Evolutionary conservation across 1,284 basidiomycete genomes (phyloP), one percentile per base, ranked within the genome.

Genomic region (Kwoniella shivajii): DNA sequence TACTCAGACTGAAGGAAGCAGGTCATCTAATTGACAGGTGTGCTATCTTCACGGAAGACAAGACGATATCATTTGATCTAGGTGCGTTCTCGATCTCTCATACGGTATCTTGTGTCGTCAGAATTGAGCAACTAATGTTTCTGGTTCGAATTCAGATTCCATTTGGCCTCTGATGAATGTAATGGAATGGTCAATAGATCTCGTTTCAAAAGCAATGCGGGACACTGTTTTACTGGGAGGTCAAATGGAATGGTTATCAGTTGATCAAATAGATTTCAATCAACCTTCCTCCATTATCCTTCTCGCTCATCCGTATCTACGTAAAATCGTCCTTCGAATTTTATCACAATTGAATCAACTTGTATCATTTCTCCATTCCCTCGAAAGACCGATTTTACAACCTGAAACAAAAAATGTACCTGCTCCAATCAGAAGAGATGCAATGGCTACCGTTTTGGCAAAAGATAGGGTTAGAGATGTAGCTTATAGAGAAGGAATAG

Each of bases 101-200:
- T 2, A 14, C 13, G 20, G 11, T 36, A 22, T 14, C 27, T 7
- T n/a, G 22, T 22, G 9, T 24, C 6, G 9, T 24, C 6, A 27
- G 5, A 24, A 31, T 9, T 4, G 4, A 45, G 43, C 18, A 50
- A 16, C 37, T 43, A 11, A 56, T 24, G 2, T 7, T 27, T 27
- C 30, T 22, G 42, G 26, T 37, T 24, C 18, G 4, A 6, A 14
- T n/a, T 6, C 51, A 67, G 73, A 73, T 52, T 68, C 64, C 10
- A 60, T 72, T 7, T 75, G 72, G 72, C 63, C 67, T 43, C 54
- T 74, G 16, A 60, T 73, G 20, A 58, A 57, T 14, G 57, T 73
- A n/a, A 57, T 69, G 14, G 73, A 75, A 56, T 75, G 71, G 69
- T 57, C 56, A 6, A 57, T 66, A 1, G 26, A 46, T 3, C 38